These are phyloP conservation scores for Aspergillus japonicus DNA, from an alignment of 2,329 filamentous ascomycete genomes.

Conservation along the genomic window DNA sequence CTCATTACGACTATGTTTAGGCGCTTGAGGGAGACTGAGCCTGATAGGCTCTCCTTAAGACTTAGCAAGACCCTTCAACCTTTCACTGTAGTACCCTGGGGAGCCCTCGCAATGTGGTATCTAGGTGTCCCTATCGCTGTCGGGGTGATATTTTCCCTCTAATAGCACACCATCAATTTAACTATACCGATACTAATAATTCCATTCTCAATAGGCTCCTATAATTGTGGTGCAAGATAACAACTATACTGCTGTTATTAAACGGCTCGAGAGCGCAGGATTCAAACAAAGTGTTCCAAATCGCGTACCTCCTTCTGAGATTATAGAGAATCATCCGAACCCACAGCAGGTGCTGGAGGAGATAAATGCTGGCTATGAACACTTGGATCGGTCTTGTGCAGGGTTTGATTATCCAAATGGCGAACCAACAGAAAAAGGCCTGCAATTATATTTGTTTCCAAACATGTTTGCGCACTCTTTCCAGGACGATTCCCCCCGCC, in stretches of 20 bases:
- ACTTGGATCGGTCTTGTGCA: conserved; percentile 21
- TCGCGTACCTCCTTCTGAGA: conserved; percentile 19
- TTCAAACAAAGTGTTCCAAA: conserved; percentile 22
- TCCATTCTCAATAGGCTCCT: conserved; percentile 1
- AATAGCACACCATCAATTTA: neutral
- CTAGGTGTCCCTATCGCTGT: conserved; percentile 22
- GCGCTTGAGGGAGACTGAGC: too few species aligned
- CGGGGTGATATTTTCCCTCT: neutral
- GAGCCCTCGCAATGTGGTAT: conserved; percentile 18
- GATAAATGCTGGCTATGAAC: conserved; percentile 26
- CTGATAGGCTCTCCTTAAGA: too few species aligned
- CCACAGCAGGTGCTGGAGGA: conserved; percentile 17
- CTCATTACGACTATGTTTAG: too few species aligned
- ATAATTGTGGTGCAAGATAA: conserved; percentile 26
- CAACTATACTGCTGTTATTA: conserved; percentile 18
- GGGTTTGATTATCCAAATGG: conserved; percentile 24
- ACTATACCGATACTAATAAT: conserved; percentile 11
- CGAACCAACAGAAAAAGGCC: conserved; percentile 7
- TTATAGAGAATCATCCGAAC: conserved; percentile 14
- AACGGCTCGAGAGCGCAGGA: conserved; percentile 23
- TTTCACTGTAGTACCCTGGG: conserved; percentile 23
- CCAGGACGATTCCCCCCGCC: neutral
- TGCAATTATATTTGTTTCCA: conserved; percentile 7
- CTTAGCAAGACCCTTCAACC: conserved; percentile 16
- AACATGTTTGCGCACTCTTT: conserved; percentile 8